phyloP scores from a whole-genome alignment of 306 rosid genomes.

The Aeschynomene evenia region DNA sequence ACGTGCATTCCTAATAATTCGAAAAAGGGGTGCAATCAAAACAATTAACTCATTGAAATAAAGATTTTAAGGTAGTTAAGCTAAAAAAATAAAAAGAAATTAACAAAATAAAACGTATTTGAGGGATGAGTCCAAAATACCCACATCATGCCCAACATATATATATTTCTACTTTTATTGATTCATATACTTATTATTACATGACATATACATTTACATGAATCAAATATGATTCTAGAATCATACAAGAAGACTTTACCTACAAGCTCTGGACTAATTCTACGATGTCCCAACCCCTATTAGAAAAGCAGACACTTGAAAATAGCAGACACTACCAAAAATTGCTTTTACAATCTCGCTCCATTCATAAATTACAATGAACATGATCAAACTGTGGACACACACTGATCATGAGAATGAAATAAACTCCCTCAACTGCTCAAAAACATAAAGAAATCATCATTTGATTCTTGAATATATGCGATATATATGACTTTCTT shows the following conservation, averaged over 20 bases:
- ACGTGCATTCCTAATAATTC: too few species aligned
- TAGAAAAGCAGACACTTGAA: not conserved
- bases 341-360: not conserved
- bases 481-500: constrained; percentile 3
- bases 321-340: not conserved
- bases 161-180: too few species aligned
- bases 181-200: not conserved
- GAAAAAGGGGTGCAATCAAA: too few species aligned
- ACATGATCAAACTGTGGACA: constrained; percentile 8
- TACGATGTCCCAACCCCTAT: not conserved
- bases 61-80: too few species aligned
- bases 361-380: constrained; percentile 16
- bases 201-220: not conserved
- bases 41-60: too few species aligned
- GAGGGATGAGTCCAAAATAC: too few species aligned
- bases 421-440: constrained; percentile 14
- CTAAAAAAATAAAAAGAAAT: too few species aligned
- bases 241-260: constrained; percentile 13
- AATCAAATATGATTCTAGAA: constrained; percentile 2
- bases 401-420: constrained; percentile 1
- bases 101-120: too few species aligned
- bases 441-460: constrained; percentile 9
- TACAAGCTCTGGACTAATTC: constrained; percentile 6
- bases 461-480: constrained; percentile 27
- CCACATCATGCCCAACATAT: too few species aligned